Percentiles rank a stretch among this genome's conserved stretches.
phyloP scores from a whole-genome alignment of 2,329 filamentous ascomycete genomes.

The Teratosphaeria zuluensis region DNA sequence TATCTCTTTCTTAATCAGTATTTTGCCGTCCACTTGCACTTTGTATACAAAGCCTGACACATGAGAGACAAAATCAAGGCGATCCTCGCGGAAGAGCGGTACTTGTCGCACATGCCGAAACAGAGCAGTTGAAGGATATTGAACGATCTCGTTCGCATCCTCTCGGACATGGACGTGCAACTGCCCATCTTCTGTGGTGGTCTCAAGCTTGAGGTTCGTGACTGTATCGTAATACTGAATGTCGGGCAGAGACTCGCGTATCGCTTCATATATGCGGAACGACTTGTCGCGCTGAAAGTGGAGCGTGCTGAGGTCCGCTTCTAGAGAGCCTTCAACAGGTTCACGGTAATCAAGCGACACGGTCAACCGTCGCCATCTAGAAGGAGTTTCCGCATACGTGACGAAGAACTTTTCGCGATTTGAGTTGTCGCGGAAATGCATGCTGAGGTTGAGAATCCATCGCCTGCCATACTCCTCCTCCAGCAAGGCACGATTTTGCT shows the following conservation, averaged over 20 bases:
- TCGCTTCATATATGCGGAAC: conserved; percentile 84
- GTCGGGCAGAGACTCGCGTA: conserved; percentile 81
- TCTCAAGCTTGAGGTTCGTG: conserved; percentile 90
- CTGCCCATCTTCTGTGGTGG: conserved; percentile 68
- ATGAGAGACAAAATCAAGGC: conserved; percentile 79
- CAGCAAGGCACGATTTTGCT: conserved; percentile 51
- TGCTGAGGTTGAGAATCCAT: conserved; percentile 96
- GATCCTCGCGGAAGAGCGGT: conserved; percentile 56
- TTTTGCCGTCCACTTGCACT: conserved; percentile 57
- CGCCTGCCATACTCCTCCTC: conserved; percentile 66
- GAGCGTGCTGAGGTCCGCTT: conserved; percentile 67
- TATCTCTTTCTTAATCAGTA: conserved; percentile 95
- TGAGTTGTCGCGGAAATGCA: conserved; percentile 93
- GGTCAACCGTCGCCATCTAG: conserved; percentile 76
- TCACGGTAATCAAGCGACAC: conserved; percentile 87
- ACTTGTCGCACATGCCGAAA: conserved; percentile 57
- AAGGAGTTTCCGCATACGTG: conserved; percentile 75
- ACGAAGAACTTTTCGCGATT: conserved; percentile 96
- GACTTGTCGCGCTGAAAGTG: conserved; percentile 87
- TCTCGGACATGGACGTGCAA: conserved; percentile 97
- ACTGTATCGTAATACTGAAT: conserved; percentile 96
- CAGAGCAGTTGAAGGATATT: conserved; percentile 64
- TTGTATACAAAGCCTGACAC: conserved; percentile 98
- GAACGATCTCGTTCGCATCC: conserved; percentile 88
- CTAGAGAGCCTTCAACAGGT: conserved; percentile 70